A percentile compares a stretch with the other conserved stretches of the same genome.
These are phyloP conservation scores for Zygosaccharomyces pseudorouxii DNA, from an alignment of 805 yeast species.

Conservation along the genomic window DNA sequence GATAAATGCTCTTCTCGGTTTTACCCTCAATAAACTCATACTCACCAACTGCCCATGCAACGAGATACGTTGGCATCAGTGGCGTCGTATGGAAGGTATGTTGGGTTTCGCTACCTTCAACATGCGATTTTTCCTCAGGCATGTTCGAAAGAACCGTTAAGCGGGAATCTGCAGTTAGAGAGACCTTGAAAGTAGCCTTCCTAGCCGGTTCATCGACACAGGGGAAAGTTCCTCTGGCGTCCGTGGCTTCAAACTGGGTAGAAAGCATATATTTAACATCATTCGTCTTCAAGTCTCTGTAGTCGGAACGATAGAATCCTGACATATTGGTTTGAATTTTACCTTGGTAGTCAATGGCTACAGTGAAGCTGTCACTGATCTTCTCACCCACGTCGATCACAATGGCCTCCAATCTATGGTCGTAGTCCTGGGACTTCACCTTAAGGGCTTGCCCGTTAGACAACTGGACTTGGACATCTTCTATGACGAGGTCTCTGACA, in stretches of 20 bases:
- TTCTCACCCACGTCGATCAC: conserved; percentile 43
- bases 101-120: conserved; percentile 39
- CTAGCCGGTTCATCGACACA: conserved; percentile 69
- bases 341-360: conserved; percentile 52
- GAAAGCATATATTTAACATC: conserved; percentile 29
- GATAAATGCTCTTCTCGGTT: conserved; percentile 32
- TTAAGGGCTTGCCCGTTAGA: conserved; percentile 16
- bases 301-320: conserved; percentile 66
- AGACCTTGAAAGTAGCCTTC: conserved; percentile 60
- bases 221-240: conserved; percentile 74
- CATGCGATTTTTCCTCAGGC: conserved; percentile 46
- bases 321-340: conserved; percentile 63
- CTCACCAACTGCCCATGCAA: conserved; percentile 70
- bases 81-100: conserved; percentile 62
- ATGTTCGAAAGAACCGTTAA: conserved; percentile 63
- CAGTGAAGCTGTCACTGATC: conserved; percentile 40
- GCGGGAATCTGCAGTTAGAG: conserved; percentile 47
- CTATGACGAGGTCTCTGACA: conserved; percentile 41
- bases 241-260: conserved; percentile 62
- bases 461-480: conserved; percentile 27
- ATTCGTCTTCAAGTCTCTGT: conserved; percentile 42
- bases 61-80: conserved; percentile 66
- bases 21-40: conserved; percentile 55
- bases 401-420: conserved; percentile 48
- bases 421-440: conserved; percentile 15